phyloP scores from a whole-genome alignment of 257 asterid species.

The Solanum commersonii region DNA sequence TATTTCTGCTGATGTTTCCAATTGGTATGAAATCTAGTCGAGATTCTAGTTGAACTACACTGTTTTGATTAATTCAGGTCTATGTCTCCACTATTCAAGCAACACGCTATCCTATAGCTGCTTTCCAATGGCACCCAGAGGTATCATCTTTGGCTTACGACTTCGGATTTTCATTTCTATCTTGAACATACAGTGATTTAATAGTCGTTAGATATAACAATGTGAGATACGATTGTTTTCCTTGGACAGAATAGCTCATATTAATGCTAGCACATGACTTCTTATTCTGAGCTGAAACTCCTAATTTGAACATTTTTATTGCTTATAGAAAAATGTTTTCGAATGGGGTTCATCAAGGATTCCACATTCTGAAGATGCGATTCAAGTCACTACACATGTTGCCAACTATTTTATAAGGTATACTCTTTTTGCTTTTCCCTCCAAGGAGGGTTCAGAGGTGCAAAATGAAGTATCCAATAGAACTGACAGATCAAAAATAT shows the following conservation, averaged over 20 bases:
- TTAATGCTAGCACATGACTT: neutral
- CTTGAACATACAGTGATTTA: neutral
- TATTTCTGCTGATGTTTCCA: neutral
- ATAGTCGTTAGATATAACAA: neutral
- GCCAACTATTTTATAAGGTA: conserved; percentile 80
- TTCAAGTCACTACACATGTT: conserved; percentile 86
- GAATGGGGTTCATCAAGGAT: conserved; percentile 84
- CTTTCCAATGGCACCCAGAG: conserved; percentile 98
- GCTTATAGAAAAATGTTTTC: conserved; percentile 79
- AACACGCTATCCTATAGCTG: conserved; percentile 63
- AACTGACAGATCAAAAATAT: neutral
- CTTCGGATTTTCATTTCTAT: neutral
- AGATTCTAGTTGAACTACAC: neutral
- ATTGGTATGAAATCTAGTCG: neutral
- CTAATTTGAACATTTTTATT: neutral
- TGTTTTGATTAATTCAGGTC: conserved; percentile 28
- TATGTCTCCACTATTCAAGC: conserved; percentile 86
- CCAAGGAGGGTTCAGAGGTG: neutral
- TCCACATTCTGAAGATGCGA: conserved; percentile 92
- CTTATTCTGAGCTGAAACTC: no score
- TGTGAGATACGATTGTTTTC: neutral
- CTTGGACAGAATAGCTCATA: neutral
- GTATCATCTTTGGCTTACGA: conserved; percentile 17
- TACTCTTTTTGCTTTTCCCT: neutral
- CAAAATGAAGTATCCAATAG: neutral